These are phyloP conservation scores for Crithidia fasciculata DNA, from an alignment of 208 protist genomes.

Conservation along the genomic window DNA sequence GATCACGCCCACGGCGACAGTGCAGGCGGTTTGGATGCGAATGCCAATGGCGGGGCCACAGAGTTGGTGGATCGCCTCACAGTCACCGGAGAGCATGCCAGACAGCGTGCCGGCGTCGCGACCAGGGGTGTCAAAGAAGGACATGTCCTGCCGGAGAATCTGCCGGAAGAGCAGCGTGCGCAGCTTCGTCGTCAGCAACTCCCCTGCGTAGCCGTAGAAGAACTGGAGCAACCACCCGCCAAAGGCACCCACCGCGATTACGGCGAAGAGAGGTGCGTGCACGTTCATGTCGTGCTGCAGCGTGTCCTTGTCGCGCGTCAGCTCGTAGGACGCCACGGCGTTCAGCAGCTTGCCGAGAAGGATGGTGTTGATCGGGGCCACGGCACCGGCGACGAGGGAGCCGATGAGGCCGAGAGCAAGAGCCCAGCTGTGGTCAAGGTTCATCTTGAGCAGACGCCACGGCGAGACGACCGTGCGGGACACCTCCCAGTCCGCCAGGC, in stretches of 20 bases:
- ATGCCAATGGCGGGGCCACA: conserved; percentile 72
- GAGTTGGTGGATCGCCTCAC: conserved; percentile 81
- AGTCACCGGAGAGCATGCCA: conserved; percentile 81
- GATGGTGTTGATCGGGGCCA: conserved; percentile 47
- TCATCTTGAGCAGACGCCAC: conserved; percentile 53
- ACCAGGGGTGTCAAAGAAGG: conserved; percentile 81
- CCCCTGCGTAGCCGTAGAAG: conserved; percentile 78
- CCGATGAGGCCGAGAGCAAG: conserved; percentile 58
- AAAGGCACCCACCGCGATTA: conserved; percentile 43
- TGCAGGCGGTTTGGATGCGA: conserved; percentile 56
- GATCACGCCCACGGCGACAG: conserved; percentile 51
- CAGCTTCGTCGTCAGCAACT: conserved; percentile 70
- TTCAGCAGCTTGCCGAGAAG: conserved; percentile 54
- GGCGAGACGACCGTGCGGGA: conserved; percentile 40
- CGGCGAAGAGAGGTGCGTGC: conserved; percentile 60
- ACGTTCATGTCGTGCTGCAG: conserved; percentile 45
- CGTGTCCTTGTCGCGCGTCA: conserved; percentile 30
- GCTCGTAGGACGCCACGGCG: conserved; percentile 40
- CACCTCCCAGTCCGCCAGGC: conserved; percentile 68
- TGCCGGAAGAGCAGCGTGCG: conserved; percentile 69
- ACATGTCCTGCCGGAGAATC: conserved; percentile 85
- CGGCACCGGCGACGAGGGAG: conserved; percentile 46
- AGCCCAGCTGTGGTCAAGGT: conserved; percentile 39
- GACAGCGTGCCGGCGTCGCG: conserved; percentile 72
- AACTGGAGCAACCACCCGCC: conserved; percentile 54